These are phyloP conservation scores for Rhamnella rubrinervis DNA, from an alignment of 331 rosid genomes.

Conservation along the genomic window DNA sequence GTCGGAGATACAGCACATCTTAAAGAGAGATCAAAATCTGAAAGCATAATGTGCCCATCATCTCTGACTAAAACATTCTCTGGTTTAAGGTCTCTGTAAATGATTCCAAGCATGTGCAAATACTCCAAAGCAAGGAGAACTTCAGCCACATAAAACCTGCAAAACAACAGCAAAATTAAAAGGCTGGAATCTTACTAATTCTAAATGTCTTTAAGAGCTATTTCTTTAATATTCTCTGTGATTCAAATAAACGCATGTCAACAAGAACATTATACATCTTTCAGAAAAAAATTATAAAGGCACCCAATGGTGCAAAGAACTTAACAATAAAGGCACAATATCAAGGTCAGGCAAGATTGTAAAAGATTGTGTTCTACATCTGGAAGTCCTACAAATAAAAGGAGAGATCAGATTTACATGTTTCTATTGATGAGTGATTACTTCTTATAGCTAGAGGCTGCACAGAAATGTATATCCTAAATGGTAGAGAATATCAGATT, in stretches of 20 bases:
- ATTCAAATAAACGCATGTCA: neutral
- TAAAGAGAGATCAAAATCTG: conserved; percentile 93
- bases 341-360: no score
- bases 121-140: conserved; percentile 97
- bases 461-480: neutral
- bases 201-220: neutral
- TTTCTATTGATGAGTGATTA: neutral
- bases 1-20: conserved; percentile 91
- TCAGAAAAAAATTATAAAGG: no score
- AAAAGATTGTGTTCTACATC: neutral
- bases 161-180: conserved; percentile 20
- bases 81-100: conserved; percentile 93
- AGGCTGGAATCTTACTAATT: neutral
- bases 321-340: no score
- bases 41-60: conserved; percentile 97
- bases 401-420: conserved; percentile 16
- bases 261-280: no score
- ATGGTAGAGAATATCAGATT: neutral
- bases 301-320: no score
- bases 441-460: neutral
- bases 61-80: conserved; percentile 93
- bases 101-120: conserved; percentile 96
- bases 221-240: neutral
- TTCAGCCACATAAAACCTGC: conserved; percentile 96
- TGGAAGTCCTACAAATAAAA: conserved; percentile 18